phyloP scores from a whole-genome alignment of 2,329 filamentous ascomycete genomes.

The Nigrograna mackinnonii region DNA sequence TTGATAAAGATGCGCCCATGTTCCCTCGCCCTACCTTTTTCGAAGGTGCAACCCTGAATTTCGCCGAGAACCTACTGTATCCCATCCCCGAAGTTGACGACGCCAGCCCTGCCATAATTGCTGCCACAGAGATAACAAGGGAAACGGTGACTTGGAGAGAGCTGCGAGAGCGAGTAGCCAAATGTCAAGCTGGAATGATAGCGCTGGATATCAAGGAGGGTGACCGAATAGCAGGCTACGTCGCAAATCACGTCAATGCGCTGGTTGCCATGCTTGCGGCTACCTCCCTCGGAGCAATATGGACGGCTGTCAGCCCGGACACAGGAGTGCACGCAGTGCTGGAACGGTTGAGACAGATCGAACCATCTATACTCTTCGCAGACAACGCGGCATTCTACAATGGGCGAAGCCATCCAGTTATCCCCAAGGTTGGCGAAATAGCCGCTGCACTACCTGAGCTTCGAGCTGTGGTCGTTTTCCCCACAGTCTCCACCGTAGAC shows the following conservation, averaged over 20 bases:
- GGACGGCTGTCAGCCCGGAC: slow-evolving; percentile 92
- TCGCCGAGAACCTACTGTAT: slow-evolving; percentile 92
- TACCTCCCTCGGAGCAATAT: slow-evolving; percentile 81
- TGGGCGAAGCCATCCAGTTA: slow-evolving; percentile 82
- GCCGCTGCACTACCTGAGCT: slow-evolving; percentile 68
- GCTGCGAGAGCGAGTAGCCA: slow-evolving; percentile 75
- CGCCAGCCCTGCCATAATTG: slow-evolving; percentile 72
- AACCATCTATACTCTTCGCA: slow-evolving; percentile 79
- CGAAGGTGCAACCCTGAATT: slow-evolving; percentile 77
- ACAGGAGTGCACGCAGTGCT: slow-evolving; percentile 89
- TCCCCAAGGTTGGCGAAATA: slow-evolving; percentile 79
- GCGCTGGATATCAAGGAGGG: slow-evolving; percentile 65
- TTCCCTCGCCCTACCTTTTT: slow-evolving; percentile 91
- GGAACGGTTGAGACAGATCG: slow-evolving; percentile 83
- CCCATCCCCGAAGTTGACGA: slow-evolving; percentile 65
- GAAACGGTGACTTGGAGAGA: slow-evolving; percentile 76
- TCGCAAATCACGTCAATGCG: slow-evolving; percentile 88
- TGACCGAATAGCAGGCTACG: slow-evolving; percentile 71
- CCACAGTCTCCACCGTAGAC: slow-evolving; percentile 57
- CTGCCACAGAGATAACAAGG: slow-evolving; percentile 73
- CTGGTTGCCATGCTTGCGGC: slow-evolving; percentile 86
- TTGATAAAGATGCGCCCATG: slow-evolving; percentile 70
- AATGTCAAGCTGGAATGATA: slow-evolving; percentile 72
- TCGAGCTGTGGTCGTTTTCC: slow-evolving; percentile 73
- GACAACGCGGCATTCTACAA: slow-evolving; percentile 92